phyloP scores from a whole-genome alignment of 495 filamentous ascomycete genomes.

The Tuber microsphaerosporum region DNA sequence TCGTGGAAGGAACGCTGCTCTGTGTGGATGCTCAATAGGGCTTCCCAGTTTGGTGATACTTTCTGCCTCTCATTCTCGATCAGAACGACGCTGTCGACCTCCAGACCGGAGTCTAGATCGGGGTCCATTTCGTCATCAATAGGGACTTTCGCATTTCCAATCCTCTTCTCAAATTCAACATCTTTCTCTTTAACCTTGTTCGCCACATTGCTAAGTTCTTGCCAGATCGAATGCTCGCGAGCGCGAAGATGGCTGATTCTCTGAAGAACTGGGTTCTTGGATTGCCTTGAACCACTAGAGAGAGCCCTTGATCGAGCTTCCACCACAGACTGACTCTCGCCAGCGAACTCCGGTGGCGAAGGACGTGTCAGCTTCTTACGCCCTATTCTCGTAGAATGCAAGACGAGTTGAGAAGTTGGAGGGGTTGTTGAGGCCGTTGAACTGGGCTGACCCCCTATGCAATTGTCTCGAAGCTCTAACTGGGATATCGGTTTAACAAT shows the following conservation, averaged over 20 bases:
- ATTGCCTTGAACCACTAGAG: not conserved
- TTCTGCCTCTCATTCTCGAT: not conserved
- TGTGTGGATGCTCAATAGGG: not conserved
- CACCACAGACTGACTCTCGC: not conserved
- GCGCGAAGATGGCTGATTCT: conserved; percentile 16
- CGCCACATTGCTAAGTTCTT: conserved; percentile 21
- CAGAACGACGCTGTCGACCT: not conserved
- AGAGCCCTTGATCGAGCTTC: not conserved
- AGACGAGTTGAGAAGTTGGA: not conserved
- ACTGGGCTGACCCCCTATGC: not conserved
- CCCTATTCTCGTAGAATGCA: not conserved
- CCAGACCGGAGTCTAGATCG: not conserved
- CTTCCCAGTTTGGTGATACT: not conserved
- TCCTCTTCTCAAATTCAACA: conserved; percentile 12
- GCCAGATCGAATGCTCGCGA: conserved; percentile 14
- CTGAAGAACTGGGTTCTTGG: not conserved
- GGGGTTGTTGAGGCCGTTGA: not conserved
- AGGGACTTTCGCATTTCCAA: conserved; percentile 6
- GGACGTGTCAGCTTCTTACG: not conserved
- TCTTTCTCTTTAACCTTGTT: conserved; percentile 16
- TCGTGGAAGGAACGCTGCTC: not conserved
- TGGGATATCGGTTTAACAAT: not conserved
- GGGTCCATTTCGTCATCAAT: not conserved
- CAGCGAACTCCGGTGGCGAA: not conserved
- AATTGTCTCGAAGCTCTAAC: not conserved